phyloP scores from a whole-genome alignment of 441 rosid genomes.

The Rhodomyrtus psidioides region DNA sequence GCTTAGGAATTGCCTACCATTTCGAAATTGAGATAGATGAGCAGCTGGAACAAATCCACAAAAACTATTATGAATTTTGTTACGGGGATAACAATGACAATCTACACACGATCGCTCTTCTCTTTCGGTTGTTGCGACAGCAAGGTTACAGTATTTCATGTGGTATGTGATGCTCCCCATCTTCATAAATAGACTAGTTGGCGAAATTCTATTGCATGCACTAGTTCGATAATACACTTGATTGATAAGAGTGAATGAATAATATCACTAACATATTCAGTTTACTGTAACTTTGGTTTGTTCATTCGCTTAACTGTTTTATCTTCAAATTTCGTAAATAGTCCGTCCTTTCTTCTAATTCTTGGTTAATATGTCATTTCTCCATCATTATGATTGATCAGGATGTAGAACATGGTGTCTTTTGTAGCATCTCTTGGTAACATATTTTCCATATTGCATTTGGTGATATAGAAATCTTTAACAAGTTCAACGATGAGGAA shows the following conservation, averaged over 20 bases:
- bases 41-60: background rate
- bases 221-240: too few species aligned
- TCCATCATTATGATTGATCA: too few species aligned
- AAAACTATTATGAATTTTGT: background rate
- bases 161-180: background rate
- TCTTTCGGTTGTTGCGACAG: background rate
- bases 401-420: background rate
- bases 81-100: background rate
- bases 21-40: background rate
- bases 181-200: too few species aligned
- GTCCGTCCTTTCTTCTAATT: too few species aligned
- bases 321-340: too few species aligned
- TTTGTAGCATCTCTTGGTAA: background rate
- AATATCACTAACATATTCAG: too few species aligned
- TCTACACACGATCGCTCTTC: background rate
- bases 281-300: too few species aligned
- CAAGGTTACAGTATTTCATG: slow-evolving; percentile 1
- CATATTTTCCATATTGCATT: fast-evolving
- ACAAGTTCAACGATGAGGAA: background rate
- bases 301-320: too few species aligned
- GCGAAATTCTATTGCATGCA: too few species aligned
- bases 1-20: background rate
- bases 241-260: too few species aligned
- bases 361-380: too few species aligned
- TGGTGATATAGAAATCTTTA: background rate